These are phyloP conservation scores for Melaleuca quinquenervia DNA, from an alignment of 345 rosid genomes.

Conservation along the genomic window DNA sequence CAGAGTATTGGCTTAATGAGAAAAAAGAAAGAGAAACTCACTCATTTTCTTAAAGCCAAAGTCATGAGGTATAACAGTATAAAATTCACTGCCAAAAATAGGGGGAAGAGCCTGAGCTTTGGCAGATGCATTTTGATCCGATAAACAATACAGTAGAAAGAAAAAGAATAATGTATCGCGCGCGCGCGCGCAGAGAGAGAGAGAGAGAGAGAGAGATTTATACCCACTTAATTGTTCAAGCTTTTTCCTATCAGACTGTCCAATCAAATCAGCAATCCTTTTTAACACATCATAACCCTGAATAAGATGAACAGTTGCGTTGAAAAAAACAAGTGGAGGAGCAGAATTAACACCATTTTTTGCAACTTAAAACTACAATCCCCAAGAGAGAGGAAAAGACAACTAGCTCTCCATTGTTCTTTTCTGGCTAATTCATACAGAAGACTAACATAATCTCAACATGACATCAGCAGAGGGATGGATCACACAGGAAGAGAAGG, in stretches of 20 bases:
- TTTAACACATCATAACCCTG: constrained; percentile 84
- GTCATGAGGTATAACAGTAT: constrained; percentile 83
- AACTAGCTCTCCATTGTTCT: neutral
- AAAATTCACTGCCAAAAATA: constrained; percentile 64
- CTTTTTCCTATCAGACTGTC: constrained; percentile 25
- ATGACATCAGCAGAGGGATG: neutral
- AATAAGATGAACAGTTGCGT: constrained; percentile 1
- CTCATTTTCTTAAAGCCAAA: constrained; percentile 85
- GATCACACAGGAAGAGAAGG: neutral
- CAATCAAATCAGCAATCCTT: constrained; percentile 53
- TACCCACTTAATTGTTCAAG: constrained; percentile 84
- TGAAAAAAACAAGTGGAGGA: neutral
- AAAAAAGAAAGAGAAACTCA: constrained; percentile 28
- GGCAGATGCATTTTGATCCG: neutral
- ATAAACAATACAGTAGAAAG: neutral
- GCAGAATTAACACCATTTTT: neutral
- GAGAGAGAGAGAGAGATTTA: constrained; percentile 3
- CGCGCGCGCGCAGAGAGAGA: neutral
- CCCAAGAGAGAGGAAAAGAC: neutral
- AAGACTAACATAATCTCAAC: neutral
- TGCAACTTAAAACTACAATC: neutral
- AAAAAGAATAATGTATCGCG: neutral
- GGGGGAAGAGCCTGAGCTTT: neutral
- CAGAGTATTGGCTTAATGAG: neutral
- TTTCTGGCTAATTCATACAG: neutral